Evolutionary conservation across 1,284 basidiomycete species (phyloP).

Genomic region (Marasmius sp.): DNA sequence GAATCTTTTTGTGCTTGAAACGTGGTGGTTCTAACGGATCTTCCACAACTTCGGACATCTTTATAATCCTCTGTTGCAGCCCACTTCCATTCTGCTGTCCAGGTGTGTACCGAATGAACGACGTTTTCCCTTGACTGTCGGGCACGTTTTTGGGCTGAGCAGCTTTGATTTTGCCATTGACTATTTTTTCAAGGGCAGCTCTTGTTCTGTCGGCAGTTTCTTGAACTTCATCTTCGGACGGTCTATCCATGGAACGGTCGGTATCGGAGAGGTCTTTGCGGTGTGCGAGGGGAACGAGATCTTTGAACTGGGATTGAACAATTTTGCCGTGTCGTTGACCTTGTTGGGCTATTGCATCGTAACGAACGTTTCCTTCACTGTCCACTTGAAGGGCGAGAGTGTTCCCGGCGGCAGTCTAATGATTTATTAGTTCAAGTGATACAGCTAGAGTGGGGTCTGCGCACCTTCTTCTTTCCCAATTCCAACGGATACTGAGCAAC

Average conservation of each 20-base stretch:
- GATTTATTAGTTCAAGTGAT: slow-evolving; percentile 1
- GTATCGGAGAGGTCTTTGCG: slow-evolving; percentile 85
- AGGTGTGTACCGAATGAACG: slow-evolving; percentile 96
- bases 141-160: slow-evolving; percentile 90
- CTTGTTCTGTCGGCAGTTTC: slow-evolving; percentile 89
- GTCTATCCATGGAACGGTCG: slow-evolving; percentile 81
- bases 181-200: slow-evolving; percentile 89
- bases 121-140: slow-evolving; percentile 75
- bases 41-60: slow-evolving; percentile 97
- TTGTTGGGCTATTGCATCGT: slow-evolving; percentile 96
- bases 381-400: slow-evolving; percentile 97
- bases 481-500: slow-evolving; percentile 96
- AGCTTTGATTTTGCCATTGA: slow-evolving; percentile 95
- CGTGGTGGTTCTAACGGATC: slow-evolving; percentile 96
- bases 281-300: slow-evolving; percentile 90
- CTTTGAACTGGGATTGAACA: slow-evolving; percentile 96
- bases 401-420: slow-evolving; percentile 82
- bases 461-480: slow-evolving; percentile 91
- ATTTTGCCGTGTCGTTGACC: slow-evolving; percentile 85
- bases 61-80: slow-evolving; percentile 95
- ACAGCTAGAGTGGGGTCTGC: slow-evolving; percentile 19
- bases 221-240: slow-evolving; percentile 88
- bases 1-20: slow-evolving; percentile 99
- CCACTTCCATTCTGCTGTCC: slow-evolving; percentile 76
- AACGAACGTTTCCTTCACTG: slow-evolving; percentile 92